A percentile compares a stretch with the other conserved stretches of the same genome.
Evolutionary conservation across 345 rosid genomes (phyloP).

Genomic region (Dipteronia dyeriana): DNA sequence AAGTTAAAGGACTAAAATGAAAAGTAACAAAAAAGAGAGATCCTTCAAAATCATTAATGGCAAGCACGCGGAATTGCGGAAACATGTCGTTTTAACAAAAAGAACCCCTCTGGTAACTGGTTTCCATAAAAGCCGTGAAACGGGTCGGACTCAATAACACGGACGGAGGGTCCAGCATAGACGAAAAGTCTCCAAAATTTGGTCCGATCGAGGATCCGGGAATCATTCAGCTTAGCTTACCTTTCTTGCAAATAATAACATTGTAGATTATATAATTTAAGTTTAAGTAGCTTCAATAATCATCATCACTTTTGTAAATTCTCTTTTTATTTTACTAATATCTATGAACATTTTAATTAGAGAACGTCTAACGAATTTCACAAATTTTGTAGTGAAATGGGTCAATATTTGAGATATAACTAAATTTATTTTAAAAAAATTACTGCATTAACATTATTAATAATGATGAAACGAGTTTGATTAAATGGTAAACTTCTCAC

Average conservation of each 20-base stretch:
- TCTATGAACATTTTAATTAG: neutral
- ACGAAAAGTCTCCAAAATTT: neutral
- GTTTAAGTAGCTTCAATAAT: neutral
- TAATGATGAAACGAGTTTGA: no score
- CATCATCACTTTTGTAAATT: neutral
- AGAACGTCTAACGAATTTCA: neutral
- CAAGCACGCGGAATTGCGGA: conserved; percentile 63
- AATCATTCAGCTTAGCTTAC: neutral
- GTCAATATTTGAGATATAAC: neutral
- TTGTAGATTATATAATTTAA: neutral
- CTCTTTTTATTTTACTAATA: neutral
- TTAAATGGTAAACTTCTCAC: no score
- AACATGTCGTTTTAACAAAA: conserved; percentile 39
- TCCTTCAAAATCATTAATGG: conserved; percentile 53
- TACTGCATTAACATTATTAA: no score
- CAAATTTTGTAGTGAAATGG: neutral
- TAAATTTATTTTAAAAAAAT: no score
- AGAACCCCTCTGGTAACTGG: neutral
- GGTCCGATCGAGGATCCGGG: conserved; percentile 27
- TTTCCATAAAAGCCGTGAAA: conserved; percentile 21
- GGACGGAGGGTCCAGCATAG: neutral
- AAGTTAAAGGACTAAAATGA: conserved; percentile 21
- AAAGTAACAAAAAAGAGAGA: conserved; percentile 28
- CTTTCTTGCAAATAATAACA: neutral
- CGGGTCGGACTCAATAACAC: conserved; percentile 20